A percentile compares a stretch with the other conserved stretches of the same genome.
These are phyloP conservation scores for Chlamydomonas reinhardtii DNA, from an alignment of 163 green algal species.

Conservation along the genomic window DNA sequence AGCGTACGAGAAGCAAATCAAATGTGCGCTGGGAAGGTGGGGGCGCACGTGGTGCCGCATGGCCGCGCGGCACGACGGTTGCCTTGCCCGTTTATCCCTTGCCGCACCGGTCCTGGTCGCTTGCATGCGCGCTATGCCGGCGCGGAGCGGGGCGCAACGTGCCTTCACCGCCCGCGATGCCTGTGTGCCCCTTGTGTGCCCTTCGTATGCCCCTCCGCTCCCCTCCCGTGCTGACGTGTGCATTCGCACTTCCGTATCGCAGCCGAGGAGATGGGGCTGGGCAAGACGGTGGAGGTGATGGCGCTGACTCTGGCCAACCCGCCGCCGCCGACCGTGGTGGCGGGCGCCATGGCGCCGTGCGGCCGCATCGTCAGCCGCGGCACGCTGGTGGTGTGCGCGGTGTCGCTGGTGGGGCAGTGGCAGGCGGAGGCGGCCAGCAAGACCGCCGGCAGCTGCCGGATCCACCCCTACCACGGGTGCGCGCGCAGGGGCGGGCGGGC, in stretches of 20 bases:
- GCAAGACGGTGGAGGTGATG: slow-evolving; percentile 81
- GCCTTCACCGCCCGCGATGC: too few species aligned
- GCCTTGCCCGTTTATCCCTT: too few species aligned
- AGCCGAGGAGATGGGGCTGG: slow-evolving; percentile 74
- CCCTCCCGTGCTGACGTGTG: neutral
- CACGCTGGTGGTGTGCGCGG: slow-evolving; percentile 63
- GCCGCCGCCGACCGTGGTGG: slow-evolving; percentile 47
- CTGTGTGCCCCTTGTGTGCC: too few species aligned
- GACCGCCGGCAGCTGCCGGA: slow-evolving; percentile 8
- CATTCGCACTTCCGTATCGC: neutral
- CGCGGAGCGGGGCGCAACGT: too few species aligned
- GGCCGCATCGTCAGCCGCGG: slow-evolving; percentile 48
- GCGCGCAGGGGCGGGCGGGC: neutral
- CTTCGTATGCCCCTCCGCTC: too few species aligned
- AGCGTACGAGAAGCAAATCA: too few species aligned
- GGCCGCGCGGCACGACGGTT: too few species aligned
- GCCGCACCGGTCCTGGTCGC: too few species aligned
- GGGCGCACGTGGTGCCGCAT: too few species aligned
- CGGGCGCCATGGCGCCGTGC: neutral
- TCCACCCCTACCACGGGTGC: slow-evolving; percentile 56
- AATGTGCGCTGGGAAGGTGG: too few species aligned
- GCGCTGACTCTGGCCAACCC: slow-evolving; percentile 76
- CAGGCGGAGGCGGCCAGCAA: slow-evolving; percentile 65
- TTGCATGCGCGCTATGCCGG: too few species aligned
- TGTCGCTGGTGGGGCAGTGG: slow-evolving; percentile 83